phyloP scores from a whole-genome alignment of 352 stramenopile genomes.

The Peronospora destructor region DNA sequence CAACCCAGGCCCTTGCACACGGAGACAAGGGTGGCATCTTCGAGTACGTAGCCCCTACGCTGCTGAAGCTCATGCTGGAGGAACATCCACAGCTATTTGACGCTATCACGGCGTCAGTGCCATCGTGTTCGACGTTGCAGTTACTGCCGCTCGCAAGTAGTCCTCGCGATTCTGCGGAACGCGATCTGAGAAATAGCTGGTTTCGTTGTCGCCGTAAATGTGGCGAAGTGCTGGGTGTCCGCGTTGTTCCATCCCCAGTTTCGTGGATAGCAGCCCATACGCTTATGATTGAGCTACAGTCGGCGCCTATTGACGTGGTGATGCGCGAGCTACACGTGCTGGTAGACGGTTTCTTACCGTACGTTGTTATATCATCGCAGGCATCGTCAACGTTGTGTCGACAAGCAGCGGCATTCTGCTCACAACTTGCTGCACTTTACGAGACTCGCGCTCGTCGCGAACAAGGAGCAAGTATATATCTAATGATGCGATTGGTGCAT shows the following conservation, averaged over 20 bases:
- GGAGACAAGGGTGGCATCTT: conserved; percentile 36
- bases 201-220: conserved; percentile 25
- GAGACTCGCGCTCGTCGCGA: conserved; percentile 24
- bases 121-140: conserved; percentile 18
- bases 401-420: conserved; percentile 28
- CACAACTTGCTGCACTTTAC: conserved; percentile 37
- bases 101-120: conserved; percentile 13
- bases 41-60: conserved; percentile 45
- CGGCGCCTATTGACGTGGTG: conserved; percentile 30
- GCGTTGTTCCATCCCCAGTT: conserved; percentile 9
- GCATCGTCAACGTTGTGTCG: conserved; percentile 3
- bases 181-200: conserved; percentile 25
- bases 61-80: conserved; percentile 47
- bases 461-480: conserved; percentile 15
- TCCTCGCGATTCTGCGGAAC: conserved; percentile 14
- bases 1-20: conserved; percentile 24
- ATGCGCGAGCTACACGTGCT: conserved; percentile 26
- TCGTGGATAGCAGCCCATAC: conserved; percentile 29
- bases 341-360: conserved; percentile 32
- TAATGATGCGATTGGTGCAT: conserved; percentile 41
- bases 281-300: conserved; percentile 26
- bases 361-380: conserved; percentile 19
- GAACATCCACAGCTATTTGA: conserved; percentile 45
- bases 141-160: conserved; percentile 23
- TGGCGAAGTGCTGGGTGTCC: conserved; percentile 9